phyloP scores from a whole-genome alignment of 805 yeast species.

The Metschnikowia colocasiae region DNA sequence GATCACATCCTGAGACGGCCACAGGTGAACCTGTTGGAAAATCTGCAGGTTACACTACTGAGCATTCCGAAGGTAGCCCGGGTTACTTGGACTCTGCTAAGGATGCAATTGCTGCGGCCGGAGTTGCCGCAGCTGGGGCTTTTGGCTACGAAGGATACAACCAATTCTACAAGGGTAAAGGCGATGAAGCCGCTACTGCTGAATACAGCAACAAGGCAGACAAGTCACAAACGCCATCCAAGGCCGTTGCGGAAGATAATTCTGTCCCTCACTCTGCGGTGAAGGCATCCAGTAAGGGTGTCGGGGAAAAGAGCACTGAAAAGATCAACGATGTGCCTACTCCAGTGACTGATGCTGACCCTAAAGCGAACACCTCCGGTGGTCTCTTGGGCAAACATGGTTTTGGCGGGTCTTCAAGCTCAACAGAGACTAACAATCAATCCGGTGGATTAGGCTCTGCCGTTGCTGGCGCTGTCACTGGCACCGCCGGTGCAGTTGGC shows the following conservation, averaged over 20 bases:
- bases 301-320: background rate
- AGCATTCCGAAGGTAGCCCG: background rate
- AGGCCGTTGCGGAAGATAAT: background rate
- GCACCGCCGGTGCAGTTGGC: conserved; percentile 21
- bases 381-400: conserved; percentile 13
- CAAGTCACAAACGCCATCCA: background rate
- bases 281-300: background rate
- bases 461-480: conserved; percentile 20
- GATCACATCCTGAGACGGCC: background rate
- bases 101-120: conserved; percentile 20
- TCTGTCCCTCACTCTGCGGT: conserved; percentile 5
- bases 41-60: conserved; percentile 2
- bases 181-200: conserved; percentile 7
- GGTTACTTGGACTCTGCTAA: conserved; percentile 15
- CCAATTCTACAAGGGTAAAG: conserved; percentile 11
- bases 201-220: conserved; percentile 2
- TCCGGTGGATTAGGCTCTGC: conserved; percentile 11
- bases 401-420: conserved; percentile 2
- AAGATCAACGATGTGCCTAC: background rate
- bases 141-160: conserved; percentile 21
- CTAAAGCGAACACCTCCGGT: conserved; percentile 5
- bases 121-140: conserved; percentile 22
- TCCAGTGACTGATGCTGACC: background rate
- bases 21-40: conserved; percentile 1
- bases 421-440: background rate